A percentile compares a stretch with the other conserved stretches of the same genome.
phyloP scores from a whole-genome alignment of 2,329 filamentous ascomycete genomes.

The Aspergillus sp. region DNA sequence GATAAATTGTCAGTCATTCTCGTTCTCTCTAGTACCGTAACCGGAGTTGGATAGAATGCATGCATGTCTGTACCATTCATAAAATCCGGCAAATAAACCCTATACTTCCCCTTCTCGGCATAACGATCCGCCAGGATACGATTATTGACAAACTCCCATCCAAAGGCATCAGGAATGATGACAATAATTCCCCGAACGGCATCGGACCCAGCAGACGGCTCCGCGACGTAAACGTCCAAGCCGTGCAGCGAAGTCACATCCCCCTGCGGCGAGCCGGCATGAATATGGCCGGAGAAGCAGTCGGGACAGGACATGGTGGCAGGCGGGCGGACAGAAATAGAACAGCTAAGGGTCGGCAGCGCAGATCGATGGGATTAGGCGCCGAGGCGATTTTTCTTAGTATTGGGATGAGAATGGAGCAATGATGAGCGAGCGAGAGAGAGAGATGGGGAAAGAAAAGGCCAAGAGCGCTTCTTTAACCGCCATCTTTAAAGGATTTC shows the following conservation, averaged over 20 bases:
- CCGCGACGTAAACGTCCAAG: slow-evolving; percentile 50
- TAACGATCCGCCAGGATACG: slow-evolving; percentile 55
- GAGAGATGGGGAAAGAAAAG: neutral
- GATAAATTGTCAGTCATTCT: neutral
- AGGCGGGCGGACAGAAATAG: neutral
- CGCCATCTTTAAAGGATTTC: neutral
- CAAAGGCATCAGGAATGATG: slow-evolving; percentile 57
- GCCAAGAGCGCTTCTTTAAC: neutral
- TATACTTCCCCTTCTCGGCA: slow-evolving; percentile 51
- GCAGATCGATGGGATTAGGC: too few species aligned
- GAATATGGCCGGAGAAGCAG: slow-evolving; percentile 51
- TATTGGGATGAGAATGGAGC: neutral
- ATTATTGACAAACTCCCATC: slow-evolving; percentile 55
- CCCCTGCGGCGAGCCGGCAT: slow-evolving; percentile 48
- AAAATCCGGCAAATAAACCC: slow-evolving; percentile 58
- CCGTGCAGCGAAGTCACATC: slow-evolving; percentile 49
- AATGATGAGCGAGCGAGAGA: neutral
- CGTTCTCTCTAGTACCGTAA: neutral
- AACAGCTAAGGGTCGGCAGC: neutral
- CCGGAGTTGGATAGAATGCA: neutral
- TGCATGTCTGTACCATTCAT: slow-evolving; percentile 44
- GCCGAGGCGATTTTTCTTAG: too few species aligned
- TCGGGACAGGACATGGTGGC: slow-evolving; percentile 28
- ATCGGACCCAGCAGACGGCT: slow-evolving; percentile 31
- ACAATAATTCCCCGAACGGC: slow-evolving; percentile 52